Base-by-base conservation (phyloP, 2,329 filamentous ascomycete genomes). In the Colletotrichum musicola region DNA sequence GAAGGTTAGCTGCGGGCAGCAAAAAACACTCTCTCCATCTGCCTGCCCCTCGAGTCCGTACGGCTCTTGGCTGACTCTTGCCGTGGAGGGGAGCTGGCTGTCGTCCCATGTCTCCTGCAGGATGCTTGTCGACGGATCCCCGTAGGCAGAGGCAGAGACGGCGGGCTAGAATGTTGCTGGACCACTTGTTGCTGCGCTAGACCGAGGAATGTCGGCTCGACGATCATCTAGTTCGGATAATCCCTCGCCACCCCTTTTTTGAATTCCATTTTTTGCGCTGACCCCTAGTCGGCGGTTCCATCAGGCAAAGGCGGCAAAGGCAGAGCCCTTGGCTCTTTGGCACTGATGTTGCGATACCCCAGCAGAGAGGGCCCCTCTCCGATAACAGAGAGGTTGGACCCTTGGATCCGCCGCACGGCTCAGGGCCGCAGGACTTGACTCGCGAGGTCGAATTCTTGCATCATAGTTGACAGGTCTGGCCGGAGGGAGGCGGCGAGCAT, bases 81-180 rank as follows among this genome's bases (percentile, higher is more conserved):
- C 25, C 50, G 40, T 51, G 22, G 40, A n/a, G 40, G 16, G 40
- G 40, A 62, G 51, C 46, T 64, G 47, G 61, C 61, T 65, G 65
- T 65, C 65, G 56, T 69, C 66, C 62, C 66, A 69, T 69, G 66
- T 69, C 66, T 51, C 42, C 66, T 61, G 50, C 66, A 66, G 62
- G 50, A 66, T 65, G 66, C 62, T 55, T 55, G 66, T 50, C 53
- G 49, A 65, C 62, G 50, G 65, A 68, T 56, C 54, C 65, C 20
- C 25, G 55, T 56, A 56, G 55, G 25, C 55, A 35, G 49, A 56
- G 61, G 27, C 27, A 50, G 27, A 49, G 56, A 40, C 56, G 47
- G 35, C 27, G 62, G 62, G 66, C 62, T 66, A 69, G 66, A 69
- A 61, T 66, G 50, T 30, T 40, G 51, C 50, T 40, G 22, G 65